phyloP scores from a whole-genome alignment of 768 basidiomycete genomes.

The Leccinum barrowsii region DNA sequence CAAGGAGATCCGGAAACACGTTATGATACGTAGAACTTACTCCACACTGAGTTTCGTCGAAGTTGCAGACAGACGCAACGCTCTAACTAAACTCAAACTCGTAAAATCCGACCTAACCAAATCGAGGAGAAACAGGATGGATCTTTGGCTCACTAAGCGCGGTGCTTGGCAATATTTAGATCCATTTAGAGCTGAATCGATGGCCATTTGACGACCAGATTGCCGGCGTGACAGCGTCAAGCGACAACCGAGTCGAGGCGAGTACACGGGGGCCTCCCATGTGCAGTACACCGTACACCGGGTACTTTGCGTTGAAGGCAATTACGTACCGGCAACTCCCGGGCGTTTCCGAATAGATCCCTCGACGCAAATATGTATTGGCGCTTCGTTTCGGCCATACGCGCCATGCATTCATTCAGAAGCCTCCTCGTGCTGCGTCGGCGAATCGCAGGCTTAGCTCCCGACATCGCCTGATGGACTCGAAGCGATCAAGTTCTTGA shows the following conservation, averaged over 20 bases:
- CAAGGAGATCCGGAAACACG: neutral
- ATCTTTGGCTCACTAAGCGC: neutral
- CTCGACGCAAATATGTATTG: neutral
- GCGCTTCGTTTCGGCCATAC: neutral
- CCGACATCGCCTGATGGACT: neutral
- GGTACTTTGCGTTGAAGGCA: neutral
- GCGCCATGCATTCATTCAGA: too few species aligned
- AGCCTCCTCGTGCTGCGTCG: neutral
- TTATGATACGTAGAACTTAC: neutral
- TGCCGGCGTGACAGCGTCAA: neutral
- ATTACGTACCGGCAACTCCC: neutral
- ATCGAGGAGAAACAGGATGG: neutral
- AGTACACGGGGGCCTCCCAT: neutral
- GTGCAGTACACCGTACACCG: neutral
- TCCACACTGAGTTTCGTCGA: neutral
- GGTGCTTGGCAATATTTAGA: neutral
- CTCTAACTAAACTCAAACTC: too few species aligned
- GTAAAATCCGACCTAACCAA: neutral
- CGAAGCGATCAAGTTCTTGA: slow-evolving; percentile 8
- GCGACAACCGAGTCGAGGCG: neutral
- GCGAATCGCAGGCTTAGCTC: neutral
- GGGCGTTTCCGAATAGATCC: neutral
- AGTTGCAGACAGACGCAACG: too few species aligned
- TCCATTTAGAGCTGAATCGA: neutral
- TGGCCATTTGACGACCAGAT: neutral